These are phyloP conservation scores for Silene uniflora DNA, from an alignment of 148 eudicot genomes.

Conservation along the genomic window DNA sequence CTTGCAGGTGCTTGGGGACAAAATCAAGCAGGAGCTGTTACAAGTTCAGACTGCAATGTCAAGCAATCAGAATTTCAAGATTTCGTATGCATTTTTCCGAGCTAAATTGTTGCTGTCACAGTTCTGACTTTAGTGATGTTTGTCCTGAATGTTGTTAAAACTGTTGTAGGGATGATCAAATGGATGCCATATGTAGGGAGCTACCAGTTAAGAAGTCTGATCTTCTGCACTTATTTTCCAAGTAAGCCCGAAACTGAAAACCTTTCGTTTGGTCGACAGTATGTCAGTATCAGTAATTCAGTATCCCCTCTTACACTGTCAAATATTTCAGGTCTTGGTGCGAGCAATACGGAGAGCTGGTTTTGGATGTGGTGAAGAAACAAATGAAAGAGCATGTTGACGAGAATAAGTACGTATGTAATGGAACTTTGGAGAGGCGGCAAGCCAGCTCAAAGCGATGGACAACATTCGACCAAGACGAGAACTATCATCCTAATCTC, in stretches of 20 bases:
- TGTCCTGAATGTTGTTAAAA: background rate
- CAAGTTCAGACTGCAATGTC: constrained; percentile 57
- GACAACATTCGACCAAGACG: constrained; percentile 72
- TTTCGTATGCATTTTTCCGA: constrained; percentile 46
- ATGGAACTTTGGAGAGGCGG: constrained; percentile 40
- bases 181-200: constrained; percentile 71
- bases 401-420: constrained; percentile 40
- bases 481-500: constrained; percentile 73
- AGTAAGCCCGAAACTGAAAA: constrained; percentile 35
- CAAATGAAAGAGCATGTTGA: constrained; percentile 63
- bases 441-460: constrained; percentile 47
- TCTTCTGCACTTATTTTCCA: constrained; percentile 60
- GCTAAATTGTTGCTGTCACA: constrained; percentile 2
- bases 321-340: constrained; percentile 53
- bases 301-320: background rate
- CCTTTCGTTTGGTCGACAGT: background rate
- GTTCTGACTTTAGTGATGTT: background rate
- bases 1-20: constrained; percentile 61
- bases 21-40: constrained; percentile 65
- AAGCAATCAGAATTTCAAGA: constrained; percentile 37
- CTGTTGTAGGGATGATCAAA: constrained; percentile 59
- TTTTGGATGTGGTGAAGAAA: constrained; percentile 59
- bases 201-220: constrained; percentile 80
- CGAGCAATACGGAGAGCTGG: constrained; percentile 61
- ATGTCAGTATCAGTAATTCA: background rate